Percentiles rank a stretch among this genome's conserved stretches.
phyloP scores from a whole-genome alignment of 192 early-diverging fungal genomes.

The Dissophora globulifera region DNA sequence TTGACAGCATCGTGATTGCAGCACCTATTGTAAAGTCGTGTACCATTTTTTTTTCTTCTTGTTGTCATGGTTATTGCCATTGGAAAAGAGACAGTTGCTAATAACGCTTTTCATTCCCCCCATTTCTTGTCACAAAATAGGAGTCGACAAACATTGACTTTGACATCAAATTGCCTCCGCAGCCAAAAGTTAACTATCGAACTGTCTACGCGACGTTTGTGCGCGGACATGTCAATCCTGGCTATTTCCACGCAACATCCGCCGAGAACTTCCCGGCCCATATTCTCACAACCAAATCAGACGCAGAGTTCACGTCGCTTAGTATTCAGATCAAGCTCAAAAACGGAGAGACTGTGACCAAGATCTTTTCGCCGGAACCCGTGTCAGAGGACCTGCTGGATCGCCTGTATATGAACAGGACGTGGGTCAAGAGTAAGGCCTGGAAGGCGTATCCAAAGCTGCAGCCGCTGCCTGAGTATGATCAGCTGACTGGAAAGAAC shows the following conservation, averaged over 20 bases:
- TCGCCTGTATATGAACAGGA: conserved; percentile 55
- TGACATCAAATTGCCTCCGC: conserved; percentile 41
- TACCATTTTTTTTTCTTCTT: conserved; percentile 2
- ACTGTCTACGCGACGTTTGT: conserved; percentile 71
- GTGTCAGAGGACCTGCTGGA: conserved; percentile 57
- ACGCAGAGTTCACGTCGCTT: conserved; percentile 57
- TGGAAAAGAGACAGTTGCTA: no score
- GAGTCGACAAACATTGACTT: conserved; percentile 51
- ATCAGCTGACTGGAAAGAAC: background rate
- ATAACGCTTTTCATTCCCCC: no score
- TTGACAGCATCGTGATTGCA: conserved; percentile 70
- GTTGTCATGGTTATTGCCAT: no score
- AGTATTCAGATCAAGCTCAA: conserved; percentile 47
- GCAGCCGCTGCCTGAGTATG: conserved; percentile 24
- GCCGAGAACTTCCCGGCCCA: conserved; percentile 52
- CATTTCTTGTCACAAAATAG: conserved; percentile 10
- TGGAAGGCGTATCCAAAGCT: conserved; percentile 73
- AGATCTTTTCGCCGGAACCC: conserved; percentile 64
- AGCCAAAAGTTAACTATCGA: conserved; percentile 55
- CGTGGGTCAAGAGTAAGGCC: conserved; percentile 61
- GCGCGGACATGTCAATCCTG: conserved; percentile 59
- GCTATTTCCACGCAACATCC: conserved; percentile 55
- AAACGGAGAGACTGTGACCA: conserved; percentile 62
- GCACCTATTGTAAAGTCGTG: conserved; percentile 64
- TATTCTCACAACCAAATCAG: conserved; percentile 62